Percentiles rank a stretch among this genome's conserved stretches.
Evolutionary conservation across 805 yeast genomes (phyloP).

Genomic region (Metschnikowia bowlesiae): DNA sequence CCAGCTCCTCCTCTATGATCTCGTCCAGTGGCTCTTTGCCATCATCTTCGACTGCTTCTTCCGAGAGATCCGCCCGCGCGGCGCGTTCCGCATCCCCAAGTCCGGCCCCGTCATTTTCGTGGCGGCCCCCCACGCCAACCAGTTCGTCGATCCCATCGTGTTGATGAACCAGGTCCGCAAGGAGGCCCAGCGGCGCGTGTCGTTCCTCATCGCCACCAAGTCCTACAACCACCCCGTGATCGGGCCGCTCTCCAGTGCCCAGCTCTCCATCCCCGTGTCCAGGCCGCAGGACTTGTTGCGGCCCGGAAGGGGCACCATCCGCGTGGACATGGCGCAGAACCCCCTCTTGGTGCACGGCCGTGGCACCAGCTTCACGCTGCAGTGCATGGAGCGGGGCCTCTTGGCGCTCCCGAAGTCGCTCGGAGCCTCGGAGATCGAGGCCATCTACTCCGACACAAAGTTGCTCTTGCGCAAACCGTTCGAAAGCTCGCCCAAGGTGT

Average conservation of each 20-base stretch:
- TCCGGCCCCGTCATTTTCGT: slow-evolving; percentile 87
- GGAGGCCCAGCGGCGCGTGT: slow-evolving; percentile 62
- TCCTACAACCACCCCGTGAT: slow-evolving; percentile 63
- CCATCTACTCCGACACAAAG: slow-evolving; percentile 69
- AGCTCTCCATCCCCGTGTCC: slow-evolving; percentile 83
- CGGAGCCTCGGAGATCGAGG: slow-evolving; percentile 70
- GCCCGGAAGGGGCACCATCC: slow-evolving; percentile 63
- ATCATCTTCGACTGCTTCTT: slow-evolving; percentile 65
- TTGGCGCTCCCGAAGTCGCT: slow-evolving; percentile 71
- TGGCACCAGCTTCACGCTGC: slow-evolving; percentile 61
- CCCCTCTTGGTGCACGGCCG: slow-evolving; percentile 56
- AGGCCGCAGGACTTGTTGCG: slow-evolving; percentile 85
- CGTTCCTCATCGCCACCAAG: slow-evolving; percentile 81
- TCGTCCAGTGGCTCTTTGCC: slow-evolving; percentile 47
- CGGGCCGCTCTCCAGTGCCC: slow-evolving; percentile 71
- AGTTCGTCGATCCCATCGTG: slow-evolving; percentile 78
- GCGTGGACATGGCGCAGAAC: slow-evolving; percentile 47
- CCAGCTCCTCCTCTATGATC: slow-evolving; percentile 39
- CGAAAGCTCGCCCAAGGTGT: slow-evolving; percentile 44
- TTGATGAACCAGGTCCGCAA: slow-evolving; percentile 75
- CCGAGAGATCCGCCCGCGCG: slow-evolving; percentile 83
- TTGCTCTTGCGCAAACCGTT: slow-evolving; percentile 67
- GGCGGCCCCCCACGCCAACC: slow-evolving; percentile 97
- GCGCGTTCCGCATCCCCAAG: slow-evolving; percentile 67
- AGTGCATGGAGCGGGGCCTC: slow-evolving; percentile 62